phyloP scores from a whole-genome alignment of 75 land plant genomes.

The Pinus tabuliformis region DNA sequence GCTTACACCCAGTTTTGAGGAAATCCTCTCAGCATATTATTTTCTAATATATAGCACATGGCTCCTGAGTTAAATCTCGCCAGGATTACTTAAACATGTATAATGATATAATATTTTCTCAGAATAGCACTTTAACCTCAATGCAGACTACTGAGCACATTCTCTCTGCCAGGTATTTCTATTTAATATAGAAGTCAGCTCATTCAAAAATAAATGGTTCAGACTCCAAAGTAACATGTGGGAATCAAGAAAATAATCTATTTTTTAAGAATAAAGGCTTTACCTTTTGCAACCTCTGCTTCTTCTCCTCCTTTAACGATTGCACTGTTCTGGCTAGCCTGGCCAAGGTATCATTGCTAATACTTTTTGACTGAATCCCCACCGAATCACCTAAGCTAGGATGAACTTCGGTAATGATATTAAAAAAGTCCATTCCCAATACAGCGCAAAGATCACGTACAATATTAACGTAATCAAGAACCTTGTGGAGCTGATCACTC shows the following conservation, averaged over 20 bases:
- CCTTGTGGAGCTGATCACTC: slow-evolving; percentile 91
- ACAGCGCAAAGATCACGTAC: slow-evolving; percentile 95
- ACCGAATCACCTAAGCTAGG: slow-evolving; percentile 83
- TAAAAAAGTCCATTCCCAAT: slow-evolving; percentile 91
- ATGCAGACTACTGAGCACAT: background rate
- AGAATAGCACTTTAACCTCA: background rate
- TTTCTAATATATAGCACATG: background rate
- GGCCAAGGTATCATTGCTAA: slow-evolving; percentile 85
- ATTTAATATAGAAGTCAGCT: background rate
- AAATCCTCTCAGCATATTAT: background rate
- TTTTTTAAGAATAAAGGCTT: background rate
- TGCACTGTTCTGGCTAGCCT: slow-evolving; percentile 66
- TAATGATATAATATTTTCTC: too few relatives aligned
- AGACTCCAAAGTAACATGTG: too few relatives aligned
- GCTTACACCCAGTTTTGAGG: background rate
- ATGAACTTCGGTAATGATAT: slow-evolving; percentile 84
- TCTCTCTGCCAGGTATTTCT: background rate
- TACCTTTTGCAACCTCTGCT: slow-evolving; percentile 79
- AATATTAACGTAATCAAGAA: slow-evolving; percentile 85
- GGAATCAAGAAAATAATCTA: background rate
- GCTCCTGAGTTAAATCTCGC: background rate
- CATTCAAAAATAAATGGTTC: background rate
- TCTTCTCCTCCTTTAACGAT: slow-evolving; percentile 74
- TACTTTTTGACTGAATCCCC: slow-evolving; percentile 82
- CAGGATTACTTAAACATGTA: too few relatives aligned